phyloP scores from a whole-genome alignment of 2,329 filamentous ascomycete species.

The Domatiomyces catenatus region DNA sequence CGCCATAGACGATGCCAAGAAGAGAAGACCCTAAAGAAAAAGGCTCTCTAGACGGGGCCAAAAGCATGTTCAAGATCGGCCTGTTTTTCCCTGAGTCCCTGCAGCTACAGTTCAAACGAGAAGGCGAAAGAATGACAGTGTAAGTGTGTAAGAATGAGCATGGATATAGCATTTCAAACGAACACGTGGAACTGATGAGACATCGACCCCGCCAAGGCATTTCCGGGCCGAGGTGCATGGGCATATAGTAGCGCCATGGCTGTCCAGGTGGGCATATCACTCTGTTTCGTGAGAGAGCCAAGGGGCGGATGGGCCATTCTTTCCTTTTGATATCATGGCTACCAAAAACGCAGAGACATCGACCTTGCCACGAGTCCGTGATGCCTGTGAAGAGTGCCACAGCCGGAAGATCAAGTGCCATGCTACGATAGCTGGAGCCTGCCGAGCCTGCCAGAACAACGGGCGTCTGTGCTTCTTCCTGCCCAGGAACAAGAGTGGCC shows the following conservation, averaged over 20 bases:
- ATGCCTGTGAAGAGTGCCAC: not conserved
- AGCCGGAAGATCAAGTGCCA: not conserved
- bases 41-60: not conserved
- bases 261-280: not conserved
- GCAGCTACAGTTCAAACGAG: not conserved
- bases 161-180: not conserved
- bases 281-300: not conserved
- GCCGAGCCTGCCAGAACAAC: not conserved
- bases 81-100: not conserved
- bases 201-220: not conserved
- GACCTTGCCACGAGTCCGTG: not conserved
- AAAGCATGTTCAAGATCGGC: not conserved
- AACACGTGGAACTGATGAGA: not conserved
- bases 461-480: not conserved
- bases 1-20: not conserved
- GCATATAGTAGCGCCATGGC: not conserved
- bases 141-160: not conserved
- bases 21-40: too few relatives aligned
- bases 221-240: not conserved
- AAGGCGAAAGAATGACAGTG: not conserved
- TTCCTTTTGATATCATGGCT: not conserved
- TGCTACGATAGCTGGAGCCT: not conserved
- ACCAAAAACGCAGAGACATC: not conserved
- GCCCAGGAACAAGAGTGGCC: not conserved
- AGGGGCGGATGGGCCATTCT: not conserved